phyloP scores from a whole-genome alignment of 2,329 filamentous ascomycete genomes.

The Pseudodiploospora longispora region DNA sequence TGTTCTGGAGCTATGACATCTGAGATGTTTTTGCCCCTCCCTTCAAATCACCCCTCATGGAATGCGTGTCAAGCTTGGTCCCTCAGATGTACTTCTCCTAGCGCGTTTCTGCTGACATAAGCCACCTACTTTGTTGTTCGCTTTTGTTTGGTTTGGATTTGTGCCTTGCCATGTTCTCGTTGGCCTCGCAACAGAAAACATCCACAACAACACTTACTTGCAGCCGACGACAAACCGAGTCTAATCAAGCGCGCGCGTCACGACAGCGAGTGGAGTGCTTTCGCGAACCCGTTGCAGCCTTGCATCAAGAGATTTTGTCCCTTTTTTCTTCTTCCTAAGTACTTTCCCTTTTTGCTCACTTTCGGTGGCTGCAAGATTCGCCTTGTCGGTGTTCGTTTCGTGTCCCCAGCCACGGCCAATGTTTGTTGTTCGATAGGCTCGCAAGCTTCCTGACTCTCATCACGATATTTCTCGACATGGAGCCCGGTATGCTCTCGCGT shows the following conservation, averaged over 20 bases:
- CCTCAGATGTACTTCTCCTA: conserved; percentile 5
- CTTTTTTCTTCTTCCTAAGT: conserved; percentile 1
- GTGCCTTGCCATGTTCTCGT: conserved; percentile 26
- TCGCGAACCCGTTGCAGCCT: conserved; percentile 10
- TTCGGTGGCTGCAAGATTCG: conserved; percentile 12
- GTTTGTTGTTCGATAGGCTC: conserved; percentile 30
- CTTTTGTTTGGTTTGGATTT: conserved; percentile 9
- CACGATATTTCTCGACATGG: conserved; percentile 21
- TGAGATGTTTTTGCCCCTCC: conserved; percentile 6
- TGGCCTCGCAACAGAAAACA: conserved; percentile 37
- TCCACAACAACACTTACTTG: conserved; percentile 28
- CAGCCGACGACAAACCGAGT: conserved; percentile 17
- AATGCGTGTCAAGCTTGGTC: conserved; percentile 7
- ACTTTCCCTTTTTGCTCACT: conserved; percentile 8
- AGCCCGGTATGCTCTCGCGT: conserved; percentile 25
- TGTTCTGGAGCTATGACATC: not conserved
- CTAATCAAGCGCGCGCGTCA: conserved; percentile 21
- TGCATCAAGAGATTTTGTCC: conserved; percentile 1
- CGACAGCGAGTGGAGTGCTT: conserved; percentile 10
- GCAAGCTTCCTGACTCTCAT: conserved; percentile 2
- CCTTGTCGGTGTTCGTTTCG: conserved; percentile 10
- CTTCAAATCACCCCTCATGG: conserved; percentile 7
- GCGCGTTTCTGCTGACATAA: conserved; percentile 18
- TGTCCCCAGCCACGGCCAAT: conserved; percentile 26
- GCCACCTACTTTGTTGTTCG: conserved; percentile 10